Base-by-base conservation (phyloP, 768 basidiomycete genomes). In the Cubamyces lactineus region DNA sequence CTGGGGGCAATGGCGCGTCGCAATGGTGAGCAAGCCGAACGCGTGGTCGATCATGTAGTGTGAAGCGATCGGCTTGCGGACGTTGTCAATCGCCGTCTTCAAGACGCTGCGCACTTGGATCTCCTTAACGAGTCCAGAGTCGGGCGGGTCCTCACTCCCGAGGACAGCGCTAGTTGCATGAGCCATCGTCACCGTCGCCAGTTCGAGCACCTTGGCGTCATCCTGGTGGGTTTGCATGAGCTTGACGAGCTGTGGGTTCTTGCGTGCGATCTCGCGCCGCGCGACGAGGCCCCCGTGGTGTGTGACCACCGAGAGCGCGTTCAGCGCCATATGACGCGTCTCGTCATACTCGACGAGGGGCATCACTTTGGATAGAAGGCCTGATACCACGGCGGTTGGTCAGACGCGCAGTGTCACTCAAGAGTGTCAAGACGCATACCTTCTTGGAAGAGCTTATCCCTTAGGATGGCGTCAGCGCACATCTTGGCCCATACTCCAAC, bases 401-500 rank as follows among this genome's bases (percentile, higher is more conserved):
- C 9, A 40, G 40, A 42, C 38, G 48, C 21, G 47, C 23, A 16
- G 26, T 3, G 15, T 23, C 47, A 47, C 26, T 23, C 24, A 16
- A 17, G 30, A 8, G 30, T 1, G 28, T 15, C n/a, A 21, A 16
- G 15, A 26, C 16, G 47, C 64, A 4, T 56, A 86, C 87, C 87
- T 77, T 79, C 79, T 39, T 80, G 75, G 65, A 86, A 81, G 16
- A 89, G 74, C 61, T 84, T 83, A 71, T 87, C 81, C 17, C 88
- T 77, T 57, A 88, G 71, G 40, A 88, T 75, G 2, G 84, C 77
- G 69, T 88, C 87, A 0, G 77, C 78, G 34, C 79, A 86, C 83
- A 88, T 85, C 67, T 84, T 85, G 16, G 86, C 80, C 64, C 82
- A 87, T 50, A 89, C 84, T 8, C 81, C 84, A 8, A 86, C 77